Percentiles rank a stretch among this genome's conserved stretches.
phyloP scores from a whole-genome alignment of 768 basidiomycete species.

The Mycena galericulata region DNA sequence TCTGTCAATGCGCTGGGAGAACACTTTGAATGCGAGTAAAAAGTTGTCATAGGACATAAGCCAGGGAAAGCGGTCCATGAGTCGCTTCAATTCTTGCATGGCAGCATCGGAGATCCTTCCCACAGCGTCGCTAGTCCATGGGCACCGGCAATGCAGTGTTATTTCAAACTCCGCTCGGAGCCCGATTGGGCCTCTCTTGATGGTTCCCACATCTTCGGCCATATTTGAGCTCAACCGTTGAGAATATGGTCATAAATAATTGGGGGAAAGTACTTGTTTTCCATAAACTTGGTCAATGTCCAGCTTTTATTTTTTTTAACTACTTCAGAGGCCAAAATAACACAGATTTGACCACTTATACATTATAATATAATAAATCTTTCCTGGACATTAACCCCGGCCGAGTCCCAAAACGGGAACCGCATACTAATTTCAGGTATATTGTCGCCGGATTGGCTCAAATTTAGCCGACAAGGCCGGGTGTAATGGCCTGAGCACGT shows the following conservation, averaged over 20 bases:
- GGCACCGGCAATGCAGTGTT: neutral
- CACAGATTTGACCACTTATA: neutral
- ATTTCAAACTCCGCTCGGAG: conserved; percentile 8
- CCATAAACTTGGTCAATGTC: neutral
- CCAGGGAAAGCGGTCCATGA: neutral
- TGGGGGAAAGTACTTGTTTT: neutral
- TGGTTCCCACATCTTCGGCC: neutral
- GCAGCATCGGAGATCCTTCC: too few species aligned
- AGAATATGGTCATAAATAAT: neutral
- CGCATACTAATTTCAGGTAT: too few species aligned
- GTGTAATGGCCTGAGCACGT: too few species aligned
- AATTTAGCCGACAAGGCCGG: too few species aligned
- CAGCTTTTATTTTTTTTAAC: neutral
- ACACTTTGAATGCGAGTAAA: neutral
- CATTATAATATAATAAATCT: neutral
- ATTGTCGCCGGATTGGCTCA: too few species aligned
- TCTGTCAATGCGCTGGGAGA: conserved; percentile 1
- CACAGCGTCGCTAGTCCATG: neutral
- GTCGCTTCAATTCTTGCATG: neutral
- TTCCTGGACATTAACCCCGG: conserved; percentile 4
- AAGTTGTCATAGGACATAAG: neutral
- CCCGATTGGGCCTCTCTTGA: neutral
- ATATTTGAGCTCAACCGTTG: neutral
- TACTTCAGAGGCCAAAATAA: neutral
- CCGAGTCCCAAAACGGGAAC: too few species aligned